phyloP scores from a whole-genome alignment of 169 alveolate genomes.

The Eimeria acervulina region DNA sequence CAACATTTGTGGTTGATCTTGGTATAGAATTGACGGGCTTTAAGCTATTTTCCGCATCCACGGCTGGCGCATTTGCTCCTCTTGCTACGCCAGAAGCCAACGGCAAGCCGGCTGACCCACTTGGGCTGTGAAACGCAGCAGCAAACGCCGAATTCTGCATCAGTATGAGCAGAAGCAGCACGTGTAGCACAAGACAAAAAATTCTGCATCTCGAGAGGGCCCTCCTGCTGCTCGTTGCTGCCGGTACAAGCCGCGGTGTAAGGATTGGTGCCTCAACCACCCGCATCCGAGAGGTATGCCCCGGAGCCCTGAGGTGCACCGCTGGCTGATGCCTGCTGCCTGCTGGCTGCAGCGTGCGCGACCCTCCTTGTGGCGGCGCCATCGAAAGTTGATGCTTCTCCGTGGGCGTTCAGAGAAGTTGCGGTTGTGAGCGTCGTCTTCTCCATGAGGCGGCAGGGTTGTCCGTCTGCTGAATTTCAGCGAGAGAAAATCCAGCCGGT shows the following conservation, averaged over 20 bases:
- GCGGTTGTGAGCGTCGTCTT: neutral
- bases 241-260: neutral
- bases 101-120: neutral
- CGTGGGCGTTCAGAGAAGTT: neutral
- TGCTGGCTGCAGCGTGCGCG: neutral
- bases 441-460: neutral
- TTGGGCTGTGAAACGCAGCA: neutral
- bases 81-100: neutral
- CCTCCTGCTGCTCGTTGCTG: slow-evolving; percentile 1
- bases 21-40: neutral
- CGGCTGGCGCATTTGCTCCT: neutral
- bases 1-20: neutral
- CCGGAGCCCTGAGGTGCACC: neutral
- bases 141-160: neutral
- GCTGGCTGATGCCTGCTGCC: neutral
- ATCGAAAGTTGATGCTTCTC: neutral
- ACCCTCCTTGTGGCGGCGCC: neutral
- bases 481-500: neutral
- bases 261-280: neutral
- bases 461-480: neutral
- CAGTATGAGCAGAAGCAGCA: neutral
- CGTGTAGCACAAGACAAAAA: neutral
- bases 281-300: neutral
- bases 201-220: neutral
- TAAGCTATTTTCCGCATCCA: neutral